These are phyloP conservation scores for Xerocomellus chrysenteron DNA, from an alignment of 768 basidiomycete species.

Conservation along the genomic window DNA sequence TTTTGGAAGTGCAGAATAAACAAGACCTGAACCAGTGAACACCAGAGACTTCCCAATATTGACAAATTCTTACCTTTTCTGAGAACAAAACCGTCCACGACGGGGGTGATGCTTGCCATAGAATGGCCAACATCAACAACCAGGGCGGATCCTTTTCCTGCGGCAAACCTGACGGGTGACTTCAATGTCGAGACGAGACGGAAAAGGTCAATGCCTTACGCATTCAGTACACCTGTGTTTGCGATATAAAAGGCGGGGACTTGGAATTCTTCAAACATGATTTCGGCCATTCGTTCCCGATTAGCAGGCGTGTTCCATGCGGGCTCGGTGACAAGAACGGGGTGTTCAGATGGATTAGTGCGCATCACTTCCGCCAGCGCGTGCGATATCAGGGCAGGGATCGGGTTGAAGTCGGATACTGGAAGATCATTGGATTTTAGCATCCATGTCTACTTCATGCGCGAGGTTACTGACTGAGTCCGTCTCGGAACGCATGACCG, in stretches of 20 bases:
- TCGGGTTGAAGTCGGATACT: conserved; percentile 78
- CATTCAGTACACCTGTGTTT: conserved; percentile 89
- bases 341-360: conserved; percentile 79
- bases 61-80: conserved; percentile 67
- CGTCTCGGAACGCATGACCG: conserved; percentile 77
- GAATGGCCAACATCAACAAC: conserved; percentile 93
- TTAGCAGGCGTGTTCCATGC: conserved; percentile 96
- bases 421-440: conserved; percentile 2
- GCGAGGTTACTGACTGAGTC: conserved; percentile 60
- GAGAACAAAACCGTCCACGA: conserved; percentile 96
- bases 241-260: conserved; percentile 97
- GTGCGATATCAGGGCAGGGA: conserved; percentile 69
- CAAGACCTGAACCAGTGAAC: conserved; percentile 57
- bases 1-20: conserved; percentile 70
- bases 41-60: neutral
- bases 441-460: neutral
- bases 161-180: conserved; percentile 69
- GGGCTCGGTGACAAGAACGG: conserved; percentile 90
- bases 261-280: conserved; percentile 95
- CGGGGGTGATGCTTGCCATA: conserved; percentile 88
- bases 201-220: conserved; percentile 50
- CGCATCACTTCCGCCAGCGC: conserved; percentile 76
- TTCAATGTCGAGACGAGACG: conserved; percentile 9
- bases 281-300: conserved; percentile 92
- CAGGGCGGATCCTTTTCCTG: conserved; percentile 95